phyloP scores from a whole-genome alignment of 78 protist genomes.

The Ministeria vibrans region DNA sequence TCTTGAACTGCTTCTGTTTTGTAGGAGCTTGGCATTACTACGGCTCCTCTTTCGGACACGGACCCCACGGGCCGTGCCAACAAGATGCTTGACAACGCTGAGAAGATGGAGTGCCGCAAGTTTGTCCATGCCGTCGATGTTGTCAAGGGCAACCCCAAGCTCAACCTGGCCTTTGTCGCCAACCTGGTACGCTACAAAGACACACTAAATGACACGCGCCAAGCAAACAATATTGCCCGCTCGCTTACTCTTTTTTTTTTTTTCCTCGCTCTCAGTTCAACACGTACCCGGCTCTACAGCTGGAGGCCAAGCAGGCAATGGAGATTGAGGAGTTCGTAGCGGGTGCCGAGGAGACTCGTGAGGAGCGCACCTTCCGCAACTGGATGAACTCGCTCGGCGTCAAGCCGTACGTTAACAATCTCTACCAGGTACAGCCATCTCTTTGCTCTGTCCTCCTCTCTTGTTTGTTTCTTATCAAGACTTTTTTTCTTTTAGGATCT shows the following conservation, averaged over 20 bases:
- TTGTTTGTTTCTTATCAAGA: too few species aligned
- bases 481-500: too few species aligned
- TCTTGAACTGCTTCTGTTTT: too few species aligned
- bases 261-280: too few species aligned
- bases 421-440: too few species aligned
- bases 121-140: constrained; percentile 73
- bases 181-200: too few species aligned
- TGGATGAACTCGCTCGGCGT: constrained; percentile 92
- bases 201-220: too few species aligned
- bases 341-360: constrained; percentile 77
- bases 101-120: constrained; percentile 70
- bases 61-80: constrained; percentile 74
- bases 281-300: constrained; percentile 75
- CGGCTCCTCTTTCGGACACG: constrained; percentile 39
- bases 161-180: constrained; percentile 93
- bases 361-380: constrained; percentile 76
- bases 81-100: constrained; percentile 68
- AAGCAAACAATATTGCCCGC: too few species aligned
- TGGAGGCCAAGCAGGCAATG: constrained; percentile 19
- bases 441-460: too few species aligned
- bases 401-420: constrained; percentile 64
- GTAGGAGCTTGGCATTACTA: constrained; percentile 38
- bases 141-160: constrained; percentile 69
- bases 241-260: too few species aligned
- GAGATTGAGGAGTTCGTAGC: constrained; percentile 19